A percentile compares a stretch with the other conserved stretches of the same genome.
phyloP scores from a whole-genome alignment of 176 grass and related monocot genomes.

The Cocos nucifera region DNA sequence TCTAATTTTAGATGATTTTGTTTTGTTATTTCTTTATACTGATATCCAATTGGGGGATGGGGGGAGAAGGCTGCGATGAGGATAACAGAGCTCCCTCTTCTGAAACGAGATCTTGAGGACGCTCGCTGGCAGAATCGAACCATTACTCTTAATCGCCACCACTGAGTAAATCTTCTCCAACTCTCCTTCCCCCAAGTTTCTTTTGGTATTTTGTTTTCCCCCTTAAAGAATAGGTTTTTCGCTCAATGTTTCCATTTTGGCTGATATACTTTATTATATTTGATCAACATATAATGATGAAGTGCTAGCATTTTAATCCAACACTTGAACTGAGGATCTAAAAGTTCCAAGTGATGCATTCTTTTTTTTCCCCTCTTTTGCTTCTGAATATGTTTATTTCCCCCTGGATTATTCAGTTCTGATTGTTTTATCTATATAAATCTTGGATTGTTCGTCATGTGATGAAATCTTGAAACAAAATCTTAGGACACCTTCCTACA shows the following conservation, averaged over 20 bases:
- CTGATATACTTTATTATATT: too few relatives aligned
- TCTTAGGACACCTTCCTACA: slow-evolving; percentile 99
- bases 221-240: too few relatives aligned
- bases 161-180: slow-evolving; percentile 42
- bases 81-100: slow-evolving; percentile 98
- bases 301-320: slow-evolving; percentile 34
- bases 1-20: too few relatives aligned
- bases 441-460: background rate
- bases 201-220: background rate
- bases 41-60: background rate
- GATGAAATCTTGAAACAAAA: slow-evolving; percentile 43
- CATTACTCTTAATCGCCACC: slow-evolving; percentile 40
- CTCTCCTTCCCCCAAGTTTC: too few relatives aligned
- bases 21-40: background rate
- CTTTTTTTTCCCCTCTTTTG: background rate
- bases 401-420: too few relatives aligned
- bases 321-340: slow-evolving; percentile 63
- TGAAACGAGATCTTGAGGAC: slow-evolving; percentile 53
- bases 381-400: slow-evolving; percentile 36
- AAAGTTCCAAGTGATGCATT: slow-evolving; percentile 24
- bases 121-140: slow-evolving; percentile 97
- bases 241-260: background rate
- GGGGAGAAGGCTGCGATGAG: slow-evolving; percentile 49
- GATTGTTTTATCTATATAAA: too few relatives aligned
- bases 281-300: slow-evolving; percentile 40